These are phyloP conservation scores for Ramaria sp. DNA, from an alignment of 768 basidiomycete species.

Conservation along the genomic window DNA sequence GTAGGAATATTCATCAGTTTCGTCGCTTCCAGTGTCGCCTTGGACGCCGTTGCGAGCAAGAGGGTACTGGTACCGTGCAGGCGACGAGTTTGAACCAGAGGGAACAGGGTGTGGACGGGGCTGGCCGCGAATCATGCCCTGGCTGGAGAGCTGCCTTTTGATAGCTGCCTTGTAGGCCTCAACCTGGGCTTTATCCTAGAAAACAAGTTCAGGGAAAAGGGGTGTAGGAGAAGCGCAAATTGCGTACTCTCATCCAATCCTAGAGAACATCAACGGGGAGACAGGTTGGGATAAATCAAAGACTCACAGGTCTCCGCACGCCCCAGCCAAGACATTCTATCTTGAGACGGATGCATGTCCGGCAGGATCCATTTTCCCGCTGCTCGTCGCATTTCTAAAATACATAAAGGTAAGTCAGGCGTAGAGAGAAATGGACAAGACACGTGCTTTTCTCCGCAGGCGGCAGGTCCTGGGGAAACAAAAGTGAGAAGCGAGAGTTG, in stretches of 20 bases:
- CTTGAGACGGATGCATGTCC: conserved; percentile 69
- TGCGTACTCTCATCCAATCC: conserved; percentile 76
- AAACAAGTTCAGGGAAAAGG: conserved; percentile 7
- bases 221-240: background rate
- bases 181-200: conserved; percentile 70
- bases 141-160: conserved; percentile 67
- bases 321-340: conserved; percentile 85
- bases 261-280: background rate
- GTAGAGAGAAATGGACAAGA: conserved; percentile 8
- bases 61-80: conserved; percentile 12
- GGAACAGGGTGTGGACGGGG: conserved; percentile 40
- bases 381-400: conserved; percentile 82
- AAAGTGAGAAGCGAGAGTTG: conserved; percentile 6
- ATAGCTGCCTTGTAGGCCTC: conserved; percentile 77
- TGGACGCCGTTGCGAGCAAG: conserved; percentile 9
- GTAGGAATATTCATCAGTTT: conserved; percentile 2
- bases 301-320: conserved; percentile 45
- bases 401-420: background rate
- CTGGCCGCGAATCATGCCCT: conserved; percentile 74
- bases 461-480: conserved; percentile 59
- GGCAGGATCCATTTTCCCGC: conserved; percentile 64
- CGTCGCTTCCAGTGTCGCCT: conserved; percentile 4
- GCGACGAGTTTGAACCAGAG: conserved; percentile 19
- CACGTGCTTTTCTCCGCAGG: conserved; percentile 63
- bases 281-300: background rate